Evolutionary conservation across 768 basidiomycete species (phyloP), one percentile per base, ranked within the genome.

Genomic region (Tulasnella sp.): DNA sequence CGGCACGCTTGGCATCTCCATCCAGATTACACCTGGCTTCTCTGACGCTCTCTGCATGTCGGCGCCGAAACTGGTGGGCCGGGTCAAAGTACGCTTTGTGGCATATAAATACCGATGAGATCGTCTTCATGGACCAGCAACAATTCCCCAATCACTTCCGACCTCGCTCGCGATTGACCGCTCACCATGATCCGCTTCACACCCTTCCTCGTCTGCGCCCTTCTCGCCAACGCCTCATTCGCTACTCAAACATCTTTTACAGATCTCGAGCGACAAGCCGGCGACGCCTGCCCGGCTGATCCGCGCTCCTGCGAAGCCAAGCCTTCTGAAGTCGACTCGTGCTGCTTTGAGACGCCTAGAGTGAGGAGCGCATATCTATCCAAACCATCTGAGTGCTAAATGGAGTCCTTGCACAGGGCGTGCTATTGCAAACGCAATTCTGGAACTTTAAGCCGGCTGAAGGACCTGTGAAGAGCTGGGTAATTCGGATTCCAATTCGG

Each of bases 381-480:
- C 37, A 11, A 7, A 1, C 12, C 11, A 12, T 58, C 28, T 48
- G 22, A 14, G 16, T 22, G 7, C 41, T 48, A 72, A 8, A 75
- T 50, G 7, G 46, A 18, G 22, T 12, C 80, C 22, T 81, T 42
- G 79, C 46, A 18, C 79, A 93, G 92, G 93, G 92, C 50, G 85
- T 91, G 73, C 82, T 93, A 37, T 83, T 92, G 81, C 91, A 92
- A 81, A 89, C 89, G 0, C 90, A 90, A 90, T 92, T 94, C 86
- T 94, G 93, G 93, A 92, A 94, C 81, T 91, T 90, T 1, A 83
- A 90, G 69, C 90, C 91, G 0, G 84, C 89, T 2, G 91, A 90
- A 28, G 93, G 93, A 18, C 93, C 93, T 7, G 84, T 83, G 14
- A 82, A 92, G 83, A 91, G 90, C 83, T 94, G 93, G 92, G 93